These are phyloP conservation scores for Neonectria coccinea DNA, from an alignment of 2,329 filamentous ascomycete species.

Conservation along the genomic window DNA sequence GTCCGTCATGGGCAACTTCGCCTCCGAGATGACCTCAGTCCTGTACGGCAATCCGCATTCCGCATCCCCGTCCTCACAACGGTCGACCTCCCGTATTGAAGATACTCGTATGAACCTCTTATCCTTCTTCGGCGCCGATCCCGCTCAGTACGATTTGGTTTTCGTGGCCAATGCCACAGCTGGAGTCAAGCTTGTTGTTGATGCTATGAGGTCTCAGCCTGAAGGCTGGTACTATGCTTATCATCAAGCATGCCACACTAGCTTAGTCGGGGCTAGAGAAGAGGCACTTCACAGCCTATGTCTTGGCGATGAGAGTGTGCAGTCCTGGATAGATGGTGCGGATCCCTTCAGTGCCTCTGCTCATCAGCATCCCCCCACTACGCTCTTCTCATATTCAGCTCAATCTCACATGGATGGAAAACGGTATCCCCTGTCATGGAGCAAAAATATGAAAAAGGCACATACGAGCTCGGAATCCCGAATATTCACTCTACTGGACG, in stretches of 20 bases:
- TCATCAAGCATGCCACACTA: constrained; percentile 87
- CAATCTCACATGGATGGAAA: constrained; percentile 94
- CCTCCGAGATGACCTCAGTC: constrained; percentile 79
- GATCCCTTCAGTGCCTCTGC: constrained; percentile 45
- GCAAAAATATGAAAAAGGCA: constrained; percentile 56
- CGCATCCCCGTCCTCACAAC: constrained; percentile 82
- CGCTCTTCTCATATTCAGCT: constrained; percentile 82
- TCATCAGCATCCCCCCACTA: constrained; percentile 40
- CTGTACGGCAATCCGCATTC: constrained; percentile 95
- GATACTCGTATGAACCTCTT: constrained; percentile 78
- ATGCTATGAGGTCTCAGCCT: constrained; percentile 76
- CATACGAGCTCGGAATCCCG: constrained; percentile 35
- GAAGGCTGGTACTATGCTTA: constrained; percentile 86
- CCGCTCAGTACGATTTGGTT: constrained; percentile 84
- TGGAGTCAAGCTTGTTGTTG: constrained; percentile 86
- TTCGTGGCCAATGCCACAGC: constrained; percentile 95
- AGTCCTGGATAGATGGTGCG: constrained; percentile 69
- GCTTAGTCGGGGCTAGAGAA: constrained; percentile 83
- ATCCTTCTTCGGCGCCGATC: constrained; percentile 83
- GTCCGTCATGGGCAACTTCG: constrained; percentile 83
- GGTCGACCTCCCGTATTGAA: constrained; percentile 79
- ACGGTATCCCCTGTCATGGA: constrained; percentile 79
- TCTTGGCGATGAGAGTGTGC: constrained; percentile 73
- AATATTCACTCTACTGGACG: constrained; percentile 82
- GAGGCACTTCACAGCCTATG: constrained; percentile 74